Evolutionary conservation across 1,284 basidiomycete genomes (phyloP).

Genomic region (Uromyces viciae-fabae): DNA sequence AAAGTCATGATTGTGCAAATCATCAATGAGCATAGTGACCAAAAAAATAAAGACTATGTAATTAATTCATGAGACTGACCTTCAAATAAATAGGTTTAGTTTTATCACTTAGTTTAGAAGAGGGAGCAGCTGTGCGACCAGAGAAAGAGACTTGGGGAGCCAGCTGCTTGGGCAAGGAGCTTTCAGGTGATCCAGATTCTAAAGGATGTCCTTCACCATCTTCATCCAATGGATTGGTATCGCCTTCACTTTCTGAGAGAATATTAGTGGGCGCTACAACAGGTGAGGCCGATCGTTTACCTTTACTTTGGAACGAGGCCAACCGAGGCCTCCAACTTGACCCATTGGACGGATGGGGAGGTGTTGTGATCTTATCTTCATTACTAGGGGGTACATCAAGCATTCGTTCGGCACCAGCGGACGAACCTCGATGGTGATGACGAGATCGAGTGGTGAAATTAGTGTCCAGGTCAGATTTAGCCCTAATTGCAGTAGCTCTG

Average conservation of each 20-base stretch:
- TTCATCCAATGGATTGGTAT: constrained; percentile 5
- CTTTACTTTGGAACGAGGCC: constrained; percentile 18
- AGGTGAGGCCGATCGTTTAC: not conserved
- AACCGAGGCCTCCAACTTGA: constrained; percentile 37
- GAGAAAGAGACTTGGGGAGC: constrained; percentile 30
- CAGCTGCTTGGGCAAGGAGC: not conserved
- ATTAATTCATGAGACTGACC: too few species aligned
- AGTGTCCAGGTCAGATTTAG: constrained; percentile 17
- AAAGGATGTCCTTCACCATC: not conserved
- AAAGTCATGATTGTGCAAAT: too few species aligned
- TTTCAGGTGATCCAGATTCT: constrained; percentile 8
- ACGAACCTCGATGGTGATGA: constrained; percentile 23
- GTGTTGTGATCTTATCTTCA: not conserved
- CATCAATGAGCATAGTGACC: constrained; percentile 49
- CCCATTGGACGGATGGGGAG: constrained; percentile 28
- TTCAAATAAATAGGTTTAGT: constrained; percentile 44
- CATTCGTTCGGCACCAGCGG: not conserved
- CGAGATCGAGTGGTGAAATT: not conserved
- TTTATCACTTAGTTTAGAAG: constrained; percentile 27
- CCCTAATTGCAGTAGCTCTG: not conserved
- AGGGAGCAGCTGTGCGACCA: constrained; percentile 18
- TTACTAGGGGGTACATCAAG: not conserved
- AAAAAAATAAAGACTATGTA: not conserved
- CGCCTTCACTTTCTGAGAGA: constrained; percentile 37
- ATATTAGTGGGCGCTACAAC: not conserved